phyloP scores from a whole-genome alignment of 2,329 filamentous ascomycete species.

The Colletotrichum gloeosporioides region DNA sequence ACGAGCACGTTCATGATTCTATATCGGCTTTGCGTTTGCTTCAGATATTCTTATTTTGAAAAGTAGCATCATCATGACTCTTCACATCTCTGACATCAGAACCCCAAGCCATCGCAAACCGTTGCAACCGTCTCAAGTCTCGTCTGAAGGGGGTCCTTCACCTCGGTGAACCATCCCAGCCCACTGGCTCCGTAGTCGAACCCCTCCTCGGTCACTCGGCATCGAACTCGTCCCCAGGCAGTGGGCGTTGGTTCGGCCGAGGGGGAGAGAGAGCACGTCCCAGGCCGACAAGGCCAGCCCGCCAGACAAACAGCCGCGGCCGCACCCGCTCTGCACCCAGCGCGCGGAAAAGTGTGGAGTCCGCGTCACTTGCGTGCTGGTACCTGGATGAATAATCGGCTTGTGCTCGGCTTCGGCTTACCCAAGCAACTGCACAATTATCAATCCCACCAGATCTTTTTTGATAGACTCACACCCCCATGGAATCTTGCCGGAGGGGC shows the following conservation, averaged over 20 bases:
- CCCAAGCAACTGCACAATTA: background rate
- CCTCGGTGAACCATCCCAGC: background rate
- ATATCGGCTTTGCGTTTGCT: background rate
- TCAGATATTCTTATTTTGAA: background rate
- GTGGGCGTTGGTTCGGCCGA: background rate
- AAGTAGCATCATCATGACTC: background rate
- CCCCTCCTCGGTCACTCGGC: background rate
- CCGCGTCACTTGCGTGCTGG: background rate
- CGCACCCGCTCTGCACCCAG: background rate
- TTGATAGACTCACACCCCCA: background rate
- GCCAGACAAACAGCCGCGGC: background rate
- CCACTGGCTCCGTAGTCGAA: background rate
- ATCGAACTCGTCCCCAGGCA: background rate
- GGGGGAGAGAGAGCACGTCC: background rate
- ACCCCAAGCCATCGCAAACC: background rate
- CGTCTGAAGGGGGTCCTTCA: background rate
- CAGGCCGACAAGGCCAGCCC: background rate
- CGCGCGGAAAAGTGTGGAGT: constrained; percentile 3
- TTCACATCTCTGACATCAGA: background rate
- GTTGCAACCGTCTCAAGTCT: background rate
- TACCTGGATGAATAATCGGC: constrained; percentile 7
- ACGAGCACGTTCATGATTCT: background rate
- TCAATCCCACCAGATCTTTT: background rate
- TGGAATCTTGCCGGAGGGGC: background rate
- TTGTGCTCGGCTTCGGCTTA: constrained; percentile 5